Conservation (phyloP, 495 filamentous ascomycete genomes). For the Jackrogersella multiformis region DNA sequence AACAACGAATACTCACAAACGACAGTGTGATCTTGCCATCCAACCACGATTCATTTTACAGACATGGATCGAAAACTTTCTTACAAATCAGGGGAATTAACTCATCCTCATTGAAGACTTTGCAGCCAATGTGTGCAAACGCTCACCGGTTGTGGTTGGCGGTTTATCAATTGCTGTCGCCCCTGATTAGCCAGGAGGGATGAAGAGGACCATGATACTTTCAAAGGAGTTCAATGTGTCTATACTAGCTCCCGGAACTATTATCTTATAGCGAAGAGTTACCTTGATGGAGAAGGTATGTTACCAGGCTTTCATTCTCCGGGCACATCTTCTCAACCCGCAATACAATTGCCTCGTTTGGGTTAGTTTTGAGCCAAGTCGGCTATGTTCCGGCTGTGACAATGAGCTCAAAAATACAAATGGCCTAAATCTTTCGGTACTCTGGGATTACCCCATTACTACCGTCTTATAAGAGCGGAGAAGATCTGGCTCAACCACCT, state of each 20-base stretch:
- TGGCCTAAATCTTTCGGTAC: not conserved
- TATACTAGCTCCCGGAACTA: not conserved
- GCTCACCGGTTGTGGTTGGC: conserved; percentile 11
- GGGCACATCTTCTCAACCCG: not conserved
- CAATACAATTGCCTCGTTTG: not conserved
- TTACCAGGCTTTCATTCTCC: not conserved
- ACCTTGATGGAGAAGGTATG: not conserved
- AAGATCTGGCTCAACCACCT: not conserved
- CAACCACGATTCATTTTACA: not conserved
- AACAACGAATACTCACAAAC: conserved; percentile 43
- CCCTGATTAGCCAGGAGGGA: conserved; percentile 23
- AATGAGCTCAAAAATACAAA: not conserved
- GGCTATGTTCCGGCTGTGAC: not conserved
- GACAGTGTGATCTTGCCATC: conserved; percentile 32
- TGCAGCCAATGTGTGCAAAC: not conserved
- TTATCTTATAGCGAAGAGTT: not conserved
- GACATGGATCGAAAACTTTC: not conserved
- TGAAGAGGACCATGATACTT: not conserved
- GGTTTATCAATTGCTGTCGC: conserved; percentile 15
- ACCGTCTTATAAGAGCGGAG: not conserved
- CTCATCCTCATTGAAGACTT: not conserved
- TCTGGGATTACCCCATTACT: not conserved
- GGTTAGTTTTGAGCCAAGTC: not conserved
- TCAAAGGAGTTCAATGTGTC: not conserved
- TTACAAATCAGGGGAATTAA: not conserved